Percentiles rank a stretch among this genome's conserved stretches.
These are phyloP conservation scores for Haematococcus lacustris DNA, from an alignment of 139 green algal genomes.

Conservation along the genomic window DNA sequence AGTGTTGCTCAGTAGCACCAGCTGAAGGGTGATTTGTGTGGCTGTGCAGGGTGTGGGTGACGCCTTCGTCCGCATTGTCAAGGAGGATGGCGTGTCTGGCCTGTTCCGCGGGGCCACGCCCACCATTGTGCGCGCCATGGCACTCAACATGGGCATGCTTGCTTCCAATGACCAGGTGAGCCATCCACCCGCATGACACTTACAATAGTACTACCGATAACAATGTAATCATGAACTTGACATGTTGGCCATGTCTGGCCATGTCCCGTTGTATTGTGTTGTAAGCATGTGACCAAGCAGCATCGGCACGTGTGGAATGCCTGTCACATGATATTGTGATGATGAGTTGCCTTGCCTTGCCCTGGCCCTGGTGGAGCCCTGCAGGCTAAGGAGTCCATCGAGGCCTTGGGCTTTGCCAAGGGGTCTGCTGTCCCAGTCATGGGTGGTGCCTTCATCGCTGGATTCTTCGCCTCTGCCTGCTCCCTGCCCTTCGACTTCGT, in stretches of 20 bases:
- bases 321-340: too few species aligned
- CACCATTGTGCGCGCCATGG: slow-evolving; percentile 94
- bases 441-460: slow-evolving; percentile 69
- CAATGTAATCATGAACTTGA: too few species aligned
- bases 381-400: slow-evolving; percentile 88
- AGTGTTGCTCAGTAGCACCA: too few species aligned
- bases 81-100: slow-evolving; percentile 72
- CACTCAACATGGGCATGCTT: slow-evolving; percentile 99
- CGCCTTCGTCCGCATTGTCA: slow-evolving; percentile 68
- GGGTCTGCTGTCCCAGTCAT: slow-evolving; percentile 48
- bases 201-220: too few species aligned
- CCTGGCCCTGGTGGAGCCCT: too few species aligned
- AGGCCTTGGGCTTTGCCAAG: slow-evolving; percentile 60
- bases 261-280: too few species aligned
- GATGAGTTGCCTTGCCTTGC: too few species aligned
- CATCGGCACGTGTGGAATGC: too few species aligned
- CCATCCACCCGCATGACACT: too few species aligned
- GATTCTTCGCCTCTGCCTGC: slow-evolving; percentile 88
- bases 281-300: too few species aligned
- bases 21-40: too few species aligned
- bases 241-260: too few species aligned
- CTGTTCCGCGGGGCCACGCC: slow-evolving; percentile 88
- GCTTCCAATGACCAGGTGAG: slow-evolving; percentile 93
- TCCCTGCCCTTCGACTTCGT: slow-evolving; percentile 97
- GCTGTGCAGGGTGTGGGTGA: slow-evolving; percentile 48